Base-by-base conservation (phyloP, 1,139 yeast genomes). In the Yamadazyma dushanensis region DNA sequence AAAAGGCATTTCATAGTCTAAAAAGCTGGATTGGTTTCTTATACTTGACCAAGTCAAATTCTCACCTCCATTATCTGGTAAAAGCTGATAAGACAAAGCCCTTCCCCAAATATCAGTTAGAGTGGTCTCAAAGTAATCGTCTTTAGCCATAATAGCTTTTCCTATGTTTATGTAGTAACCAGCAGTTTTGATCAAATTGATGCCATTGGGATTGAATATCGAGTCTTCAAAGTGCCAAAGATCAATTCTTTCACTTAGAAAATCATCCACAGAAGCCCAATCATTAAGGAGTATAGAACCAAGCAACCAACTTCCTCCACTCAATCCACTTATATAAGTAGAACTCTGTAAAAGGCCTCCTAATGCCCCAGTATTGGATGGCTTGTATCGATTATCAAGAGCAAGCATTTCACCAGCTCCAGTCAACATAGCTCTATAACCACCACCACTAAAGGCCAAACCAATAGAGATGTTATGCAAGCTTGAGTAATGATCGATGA, bases 371-470 rank as follows among this genome's bases (percentile, higher is more conserved):
- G 73, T 74, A 7, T 43, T 40, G 4, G 75, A 74, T 17, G 65
- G 66, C 2, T 56, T 60, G 7, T 94, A 83, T 51, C 96, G 71
- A 49, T 77, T 74, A 56, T 89, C 97, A 40, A 87, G 59, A 1
- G 92, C 96, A 11, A 90, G 67, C 26, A 88, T 60, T 57, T 82
- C 80, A 27, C 97, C 96, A 2, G 95, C 96, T n/a, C 96, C 96
- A 37, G 71, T 62, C 26, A 88, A 63, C 96, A 88, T 86, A 34
- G 96, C 95, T 41, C 97, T 74, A 61, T 86, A 88, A 3, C 96
- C 95, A 51, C 97, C 97, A 26, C 97, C 97, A 4, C 92, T 80
- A 38, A 67, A 66, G 2, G 74, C 66, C 33, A 70, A 46, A 0
- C 72, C 75, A 21, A 70, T 62, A 25, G 70, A 49, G 31, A 69